Evolutionary conservation across 2,329 filamentous ascomycete species (phyloP).

Genomic region (Microsporum canis): DNA sequence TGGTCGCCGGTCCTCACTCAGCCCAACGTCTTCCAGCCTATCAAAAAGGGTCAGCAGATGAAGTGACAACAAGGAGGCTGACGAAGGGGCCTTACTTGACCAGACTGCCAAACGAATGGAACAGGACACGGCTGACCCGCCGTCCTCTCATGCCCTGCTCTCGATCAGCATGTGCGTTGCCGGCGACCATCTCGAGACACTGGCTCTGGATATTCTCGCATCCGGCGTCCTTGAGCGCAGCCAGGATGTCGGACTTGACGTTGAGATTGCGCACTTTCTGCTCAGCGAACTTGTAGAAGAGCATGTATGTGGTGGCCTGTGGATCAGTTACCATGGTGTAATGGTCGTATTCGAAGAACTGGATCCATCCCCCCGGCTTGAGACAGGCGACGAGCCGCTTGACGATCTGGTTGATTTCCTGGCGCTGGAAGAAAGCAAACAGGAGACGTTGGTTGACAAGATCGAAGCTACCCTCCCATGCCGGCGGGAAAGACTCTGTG

Average conservation of each 20-base stretch:
- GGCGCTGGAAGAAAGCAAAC: conserved; percentile 1
- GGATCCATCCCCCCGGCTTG: conserved; percentile 3
- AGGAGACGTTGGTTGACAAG: conserved; percentile 5
- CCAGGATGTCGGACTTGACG: neutral
- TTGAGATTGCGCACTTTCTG: neutral
- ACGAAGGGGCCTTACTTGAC: neutral
- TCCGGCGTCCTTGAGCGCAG: neutral
- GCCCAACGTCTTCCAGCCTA: neutral
- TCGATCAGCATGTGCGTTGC: neutral
- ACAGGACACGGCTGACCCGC: neutral
- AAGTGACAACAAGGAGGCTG: neutral
- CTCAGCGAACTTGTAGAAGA: conserved; percentile 1
- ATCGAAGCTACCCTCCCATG: conserved; percentile 6
- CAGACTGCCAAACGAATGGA: neutral
- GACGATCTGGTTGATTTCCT: conserved; percentile 4
- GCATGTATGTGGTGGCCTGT: neutral
- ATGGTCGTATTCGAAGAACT: conserved; percentile 1
- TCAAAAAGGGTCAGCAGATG: neutral
- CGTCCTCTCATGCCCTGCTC: neutral
- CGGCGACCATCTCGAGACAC: neutral
- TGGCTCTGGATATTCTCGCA: neutral
- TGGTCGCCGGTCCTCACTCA: neutral
- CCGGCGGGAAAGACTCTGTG: neutral
- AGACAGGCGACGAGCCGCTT: neutral
- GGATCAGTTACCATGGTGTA: neutral